Evolutionary conservation across 78 protist species (phyloP).

Genomic region (Dictyostelium capitatum): DNA sequence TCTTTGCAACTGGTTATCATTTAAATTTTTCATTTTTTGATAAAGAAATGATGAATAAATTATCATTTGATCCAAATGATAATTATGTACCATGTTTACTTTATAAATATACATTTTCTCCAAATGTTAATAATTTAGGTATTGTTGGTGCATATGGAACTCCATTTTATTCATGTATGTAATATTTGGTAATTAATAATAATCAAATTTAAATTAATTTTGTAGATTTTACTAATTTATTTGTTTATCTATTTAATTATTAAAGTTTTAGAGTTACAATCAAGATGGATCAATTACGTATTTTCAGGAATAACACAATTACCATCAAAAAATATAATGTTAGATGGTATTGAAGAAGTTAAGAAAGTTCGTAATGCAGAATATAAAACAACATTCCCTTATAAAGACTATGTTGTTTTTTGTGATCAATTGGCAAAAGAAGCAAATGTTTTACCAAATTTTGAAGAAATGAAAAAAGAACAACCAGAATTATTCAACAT

Average conservation of each 20-base stretch:
- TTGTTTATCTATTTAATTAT: background rate
- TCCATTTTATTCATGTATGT: background rate
- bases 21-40: background rate
- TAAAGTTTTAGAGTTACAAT: background rate
- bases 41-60: background rate
- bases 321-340: background rate
- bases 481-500: background rate
- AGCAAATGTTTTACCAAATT: background rate
- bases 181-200: background rate
- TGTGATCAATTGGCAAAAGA: constrained; percentile 11
- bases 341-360: background rate
- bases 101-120: background rate
- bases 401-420: background rate
- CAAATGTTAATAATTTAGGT: background rate
- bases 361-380: background rate
- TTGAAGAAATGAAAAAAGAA: constrained; percentile 9
- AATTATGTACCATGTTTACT: background rate
- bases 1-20: background rate
- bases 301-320: background rate
- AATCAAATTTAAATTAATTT: too few species aligned
- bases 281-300: background rate
- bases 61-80: background rate
- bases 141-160: background rate
- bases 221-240: too few species aligned
- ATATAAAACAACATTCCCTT: background rate